These are phyloP conservation scores for Linderina pennispora DNA, from an alignment of 192 early-diverging fungal genomes.

Conservation along the genomic window DNA sequence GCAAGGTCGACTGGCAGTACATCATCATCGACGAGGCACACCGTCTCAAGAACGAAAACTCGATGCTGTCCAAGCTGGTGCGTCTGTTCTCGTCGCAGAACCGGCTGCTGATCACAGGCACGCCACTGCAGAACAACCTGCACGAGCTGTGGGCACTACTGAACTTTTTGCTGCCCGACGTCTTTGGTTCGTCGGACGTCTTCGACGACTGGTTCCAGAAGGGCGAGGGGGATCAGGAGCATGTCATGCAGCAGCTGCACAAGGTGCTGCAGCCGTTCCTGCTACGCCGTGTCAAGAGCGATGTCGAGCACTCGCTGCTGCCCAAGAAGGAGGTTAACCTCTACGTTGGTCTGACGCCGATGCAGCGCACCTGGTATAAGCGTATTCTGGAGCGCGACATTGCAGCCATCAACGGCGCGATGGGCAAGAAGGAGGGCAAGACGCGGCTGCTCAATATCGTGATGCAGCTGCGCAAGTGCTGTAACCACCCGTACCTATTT, in stretches of 20 bases:
- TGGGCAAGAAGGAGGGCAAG: slow-evolving; percentile 75
- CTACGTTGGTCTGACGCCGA: slow-evolving; percentile 86
- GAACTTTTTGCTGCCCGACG: slow-evolving; percentile 95
- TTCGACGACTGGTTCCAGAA: slow-evolving; percentile 91
- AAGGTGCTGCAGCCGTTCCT: slow-evolving; percentile 63
- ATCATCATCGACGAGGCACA: slow-evolving; percentile 81
- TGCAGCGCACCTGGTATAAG: slow-evolving; percentile 97
- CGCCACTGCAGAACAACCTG: slow-evolving; percentile 95
- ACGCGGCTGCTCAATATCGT: slow-evolving; percentile 93
- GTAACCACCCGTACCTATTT: slow-evolving; percentile 90
- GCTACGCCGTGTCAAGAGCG: slow-evolving; percentile 83
- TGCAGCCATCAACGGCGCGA: slow-evolving; percentile 86
- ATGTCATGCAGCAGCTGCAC: slow-evolving; percentile 67
- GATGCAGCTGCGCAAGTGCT: slow-evolving; percentile 89
- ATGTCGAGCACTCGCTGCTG: slow-evolving; percentile 92
- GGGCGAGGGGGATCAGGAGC: slow-evolving; percentile 48
- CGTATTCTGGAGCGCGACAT: slow-evolving; percentile 95
- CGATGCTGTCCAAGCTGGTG: slow-evolving; percentile 90
- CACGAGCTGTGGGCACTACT: slow-evolving; percentile 99
- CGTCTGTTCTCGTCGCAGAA: slow-evolving; percentile 81
- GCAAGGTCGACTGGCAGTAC: slow-evolving; percentile 72
- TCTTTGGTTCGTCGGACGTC: slow-evolving; percentile 88
- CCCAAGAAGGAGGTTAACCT: slow-evolving; percentile 93
- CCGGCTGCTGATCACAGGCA: slow-evolving; percentile 90
- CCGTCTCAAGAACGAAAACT: slow-evolving; percentile 90